Conservation (phyloP, 2,329 filamentous ascomycete species). For the Chaetomium sp. region DNA sequence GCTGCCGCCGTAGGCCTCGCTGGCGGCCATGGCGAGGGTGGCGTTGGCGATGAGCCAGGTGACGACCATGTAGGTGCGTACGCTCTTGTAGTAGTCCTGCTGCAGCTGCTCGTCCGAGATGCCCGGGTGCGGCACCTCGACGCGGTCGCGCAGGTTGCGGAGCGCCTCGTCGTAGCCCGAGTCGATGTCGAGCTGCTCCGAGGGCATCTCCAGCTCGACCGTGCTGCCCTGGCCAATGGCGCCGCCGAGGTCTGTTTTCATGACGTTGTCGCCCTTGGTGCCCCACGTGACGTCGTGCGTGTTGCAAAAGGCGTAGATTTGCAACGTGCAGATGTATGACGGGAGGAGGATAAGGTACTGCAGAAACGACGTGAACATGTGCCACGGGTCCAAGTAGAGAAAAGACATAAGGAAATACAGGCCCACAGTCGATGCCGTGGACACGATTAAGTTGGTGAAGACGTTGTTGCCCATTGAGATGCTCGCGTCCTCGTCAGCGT, state of each 20-base stretch:
- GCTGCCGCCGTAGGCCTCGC: constrained; percentile 75
- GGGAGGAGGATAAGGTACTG: constrained; percentile 95
- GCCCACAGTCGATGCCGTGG: constrained; percentile 83
- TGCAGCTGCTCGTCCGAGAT: constrained; percentile 80
- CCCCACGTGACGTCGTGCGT: constrained; percentile 99
- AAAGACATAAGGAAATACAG: constrained; percentile 97
- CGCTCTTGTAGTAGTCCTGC: constrained; percentile 97
- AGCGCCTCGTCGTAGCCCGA: constrained; percentile 96
- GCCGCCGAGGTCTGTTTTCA: constrained; percentile 87
- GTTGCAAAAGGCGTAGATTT: constrained; percentile 99
- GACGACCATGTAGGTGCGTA: constrained; percentile 97
- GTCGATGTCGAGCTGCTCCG: constrained; percentile 97
- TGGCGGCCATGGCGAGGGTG: constrained; percentile 89
- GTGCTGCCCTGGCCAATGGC: constrained; percentile 76
- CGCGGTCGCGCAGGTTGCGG: constrained; percentile 88
- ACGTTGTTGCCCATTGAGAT: constrained; percentile 73
- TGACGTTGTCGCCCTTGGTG: constrained; percentile 96
- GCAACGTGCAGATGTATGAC: constrained; percentile 92
- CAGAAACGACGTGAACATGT: constrained; percentile 89
- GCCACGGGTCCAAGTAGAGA: constrained; percentile 96
- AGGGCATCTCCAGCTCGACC: constrained; percentile 96
- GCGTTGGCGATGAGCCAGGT: constrained; percentile 93
- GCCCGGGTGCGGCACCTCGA: constrained; percentile 70
- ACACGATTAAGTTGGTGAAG: constrained; percentile 93
- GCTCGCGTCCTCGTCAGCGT: constrained; percentile 46